A percentile compares a stretch with the other conserved stretches of the same genome.
Conservation (phyloP, 768 basidiomycete genomes). For the Suillus sp. region DNA sequence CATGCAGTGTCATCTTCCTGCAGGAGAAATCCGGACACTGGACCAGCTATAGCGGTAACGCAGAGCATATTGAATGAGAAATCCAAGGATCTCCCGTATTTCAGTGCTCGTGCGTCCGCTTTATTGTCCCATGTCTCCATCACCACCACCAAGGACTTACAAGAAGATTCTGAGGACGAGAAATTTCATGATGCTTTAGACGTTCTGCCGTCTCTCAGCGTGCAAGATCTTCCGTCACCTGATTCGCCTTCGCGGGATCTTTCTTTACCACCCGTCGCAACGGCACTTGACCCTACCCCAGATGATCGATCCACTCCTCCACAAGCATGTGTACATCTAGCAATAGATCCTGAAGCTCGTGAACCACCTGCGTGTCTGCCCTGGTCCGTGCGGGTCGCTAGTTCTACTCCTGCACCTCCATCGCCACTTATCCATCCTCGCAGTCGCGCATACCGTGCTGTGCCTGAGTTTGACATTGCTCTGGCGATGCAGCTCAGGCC, state of each 20-base stretch:
- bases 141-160: neutral
- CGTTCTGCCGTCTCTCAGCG: constrained; percentile 23
- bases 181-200: constrained; percentile 37
- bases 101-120: neutral
- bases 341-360: constrained; percentile 20
- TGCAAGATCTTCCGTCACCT: constrained; percentile 23
- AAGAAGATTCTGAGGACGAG: constrained; percentile 28
- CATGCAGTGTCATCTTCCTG: neutral
- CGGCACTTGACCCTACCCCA: constrained; percentile 13
- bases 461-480: constrained; percentile 60
- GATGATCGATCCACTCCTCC: neutral
- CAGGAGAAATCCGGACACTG: neutral
- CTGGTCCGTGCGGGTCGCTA: constrained; percentile 32
- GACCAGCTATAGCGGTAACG: neutral
- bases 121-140: neutral
- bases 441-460: constrained; percentile 38
- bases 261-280: constrained; percentile 14
- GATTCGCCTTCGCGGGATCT: constrained; percentile 18
- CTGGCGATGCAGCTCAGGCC: constrained; percentile 79
- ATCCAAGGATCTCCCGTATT: neutral
- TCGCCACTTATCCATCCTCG: constrained; percentile 23
- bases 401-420: constrained; percentile 21
- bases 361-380: constrained; percentile 26
- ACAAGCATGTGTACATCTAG: neutral
- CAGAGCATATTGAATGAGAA: neutral